These are phyloP conservation scores for Digitaria exilis DNA, from an alignment of 202 grass and related monocot genomes.

Conservation along the genomic window DNA sequence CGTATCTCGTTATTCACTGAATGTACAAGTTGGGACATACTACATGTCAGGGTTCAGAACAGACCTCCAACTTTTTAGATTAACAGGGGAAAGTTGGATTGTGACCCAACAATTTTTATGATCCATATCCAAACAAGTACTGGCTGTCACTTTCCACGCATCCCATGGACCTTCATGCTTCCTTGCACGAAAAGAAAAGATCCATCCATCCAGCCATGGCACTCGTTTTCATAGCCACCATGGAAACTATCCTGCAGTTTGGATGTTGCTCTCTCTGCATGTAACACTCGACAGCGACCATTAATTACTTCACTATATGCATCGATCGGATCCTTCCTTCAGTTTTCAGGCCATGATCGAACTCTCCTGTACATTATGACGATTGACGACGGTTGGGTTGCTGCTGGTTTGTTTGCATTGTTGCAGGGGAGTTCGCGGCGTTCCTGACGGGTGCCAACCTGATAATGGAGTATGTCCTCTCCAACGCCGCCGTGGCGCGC, in stretches of 20 bases:
- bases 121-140: conserved; percentile 7
- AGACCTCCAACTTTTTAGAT: not conserved
- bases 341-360: not conserved
- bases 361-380: not conserved
- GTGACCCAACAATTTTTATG: conserved; percentile 41
- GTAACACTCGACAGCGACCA: not conserved
- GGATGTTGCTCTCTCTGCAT: not conserved
- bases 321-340: not conserved
- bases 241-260: not conserved
- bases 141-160: not conserved
- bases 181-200: not conserved
- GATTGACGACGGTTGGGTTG: not conserved
- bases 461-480: conserved; percentile 99
- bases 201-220: not conserved
- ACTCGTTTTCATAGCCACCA: conserved; percentile 3
- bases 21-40: not conserved
- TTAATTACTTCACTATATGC: not conserved
- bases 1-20: not conserved
- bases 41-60: not conserved
- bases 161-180: not conserved
- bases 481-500: conserved; percentile 92
- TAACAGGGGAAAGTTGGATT: not conserved
- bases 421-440: conserved; percentile 92
- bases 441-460: conserved; percentile 96
- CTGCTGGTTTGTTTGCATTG: too few relatives aligned